Evolutionary conservation across 495 filamentous ascomycete species (phyloP), one percentile per base, ranked within the genome.

Genomic region (Trichoderma erinaceum): DNA sequence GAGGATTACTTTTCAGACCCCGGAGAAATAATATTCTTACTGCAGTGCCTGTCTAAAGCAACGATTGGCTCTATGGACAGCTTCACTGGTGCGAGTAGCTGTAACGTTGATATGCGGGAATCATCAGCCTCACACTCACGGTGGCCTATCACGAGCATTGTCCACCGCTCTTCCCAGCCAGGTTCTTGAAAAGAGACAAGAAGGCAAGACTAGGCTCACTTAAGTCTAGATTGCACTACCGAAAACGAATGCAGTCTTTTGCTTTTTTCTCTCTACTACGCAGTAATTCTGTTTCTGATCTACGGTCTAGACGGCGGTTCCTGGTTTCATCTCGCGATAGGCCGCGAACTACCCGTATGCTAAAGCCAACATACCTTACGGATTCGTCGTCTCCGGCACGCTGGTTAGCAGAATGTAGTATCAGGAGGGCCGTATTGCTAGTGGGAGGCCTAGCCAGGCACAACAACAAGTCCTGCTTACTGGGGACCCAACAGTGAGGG

Each of bases 121-220:
- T 16, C 25, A 4, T 0, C 56, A 61, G 56, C 56, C 25, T 61
- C n/a, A 25, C 27, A 21, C 56, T 61, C n/a, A 25, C 27, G 11
- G 27, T 61, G 56, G 32, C 56, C 23, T 61, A 61, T 61, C 56
- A 32, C 27, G 25, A 61, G 56, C 56, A 32, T 16, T 5, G 27
- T 18, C 56, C 56, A 61, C 56, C 56, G 56, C 56, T 32, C 56
- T 61, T 61, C 56, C 27, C 56, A 61, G 56, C 56, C 23, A 61
- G 7, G 10, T 10, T 15, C 15, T 25, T 61, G 23, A 25, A 25
- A 8, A 56, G 10, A 18, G 48, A 25, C 18, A 52, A 52, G n/a
- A 2, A 25, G 48, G 18, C 16, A 32, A 32, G 32, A 32, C 56
- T 61, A 61, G 56, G 3, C 56, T 61, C 56, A 10, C 56, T 61